Percentiles rank a stretch among this genome's conserved stretches.
Evolutionary conservation across 257 asterid species (phyloP).

Genomic region (Coffea eugenioides): DNA sequence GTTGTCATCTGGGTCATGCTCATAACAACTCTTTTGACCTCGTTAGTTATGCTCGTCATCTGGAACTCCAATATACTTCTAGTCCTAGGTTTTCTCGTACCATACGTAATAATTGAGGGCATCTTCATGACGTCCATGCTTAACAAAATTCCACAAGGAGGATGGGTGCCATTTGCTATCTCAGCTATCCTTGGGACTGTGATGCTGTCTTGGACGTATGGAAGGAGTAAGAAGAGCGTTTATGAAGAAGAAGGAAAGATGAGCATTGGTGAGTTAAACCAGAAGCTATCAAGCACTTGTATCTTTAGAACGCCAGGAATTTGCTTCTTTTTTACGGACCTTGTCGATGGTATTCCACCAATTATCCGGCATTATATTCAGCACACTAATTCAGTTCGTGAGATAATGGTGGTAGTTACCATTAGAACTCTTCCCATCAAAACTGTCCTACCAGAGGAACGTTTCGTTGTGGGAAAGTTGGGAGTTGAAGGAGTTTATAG

Average conservation of each 20-base stretch:
- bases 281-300: not conserved
- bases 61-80: slow-evolving; percentile 47
- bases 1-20: slow-evolving; percentile 66
- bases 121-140: slow-evolving; percentile 48
- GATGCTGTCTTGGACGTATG: slow-evolving; percentile 52
- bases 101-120: slow-evolving; percentile 42
- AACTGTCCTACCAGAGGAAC: slow-evolving; percentile 4
- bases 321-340: slow-evolving; percentile 14
- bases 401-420: not conserved
- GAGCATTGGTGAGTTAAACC: slow-evolving; percentile 4
- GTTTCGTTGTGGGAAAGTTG: slow-evolving; percentile 3
- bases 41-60: slow-evolving; percentile 54
- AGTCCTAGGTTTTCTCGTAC: slow-evolving; percentile 40
- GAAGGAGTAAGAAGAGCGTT: slow-evolving; percentile 23
- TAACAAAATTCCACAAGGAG: slow-evolving; percentile 63
- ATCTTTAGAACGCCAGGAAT: not conserved
- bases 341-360: slow-evolving; percentile 19
- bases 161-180: slow-evolving; percentile 66
- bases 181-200: slow-evolving; percentile 40
- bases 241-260: slow-evolving; percentile 14
- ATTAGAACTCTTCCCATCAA: slow-evolving; percentile 4
- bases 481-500: slow-evolving; percentile 18
- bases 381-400: slow-evolving; percentile 3
- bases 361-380: slow-evolving; percentile 12
- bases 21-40: slow-evolving; percentile 42